Percentiles rank a stretch among this genome's conserved stretches.
These are phyloP conservation scores for Breviolum minutum DNA, from an alignment of 73 alveolate species.

Conservation along the genomic window DNA sequence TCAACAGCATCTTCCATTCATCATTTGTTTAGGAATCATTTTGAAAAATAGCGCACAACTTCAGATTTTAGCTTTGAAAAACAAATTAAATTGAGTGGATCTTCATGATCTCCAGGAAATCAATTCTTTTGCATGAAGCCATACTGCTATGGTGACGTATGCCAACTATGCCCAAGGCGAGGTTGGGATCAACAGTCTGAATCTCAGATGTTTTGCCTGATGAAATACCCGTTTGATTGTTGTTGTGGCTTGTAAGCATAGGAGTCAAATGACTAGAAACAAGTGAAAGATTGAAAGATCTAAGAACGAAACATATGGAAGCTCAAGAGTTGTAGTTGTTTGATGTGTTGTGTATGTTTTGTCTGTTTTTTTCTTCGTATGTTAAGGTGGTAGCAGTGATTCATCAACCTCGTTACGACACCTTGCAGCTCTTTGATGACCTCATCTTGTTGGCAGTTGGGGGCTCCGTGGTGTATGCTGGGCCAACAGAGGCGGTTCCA, in stretches of 20 bases:
- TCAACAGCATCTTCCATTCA: not conserved
- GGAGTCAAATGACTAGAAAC: not conserved
- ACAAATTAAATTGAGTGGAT: no score
- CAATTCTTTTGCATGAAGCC: not conserved
- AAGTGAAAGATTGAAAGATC: not conserved
- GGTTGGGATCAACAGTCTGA: constrained; percentile 4
- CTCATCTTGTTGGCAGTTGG: constrained; percentile 61
- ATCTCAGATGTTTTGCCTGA: not conserved
- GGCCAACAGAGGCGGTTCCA: constrained; percentile 62
- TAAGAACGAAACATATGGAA: no score
- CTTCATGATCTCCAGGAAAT: no score
- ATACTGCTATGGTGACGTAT: not conserved
- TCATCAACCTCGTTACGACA: constrained; percentile 95
- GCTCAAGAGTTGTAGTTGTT: no score
- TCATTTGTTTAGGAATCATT: not conserved
- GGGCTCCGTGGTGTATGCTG: constrained; percentile 83
- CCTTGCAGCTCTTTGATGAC: constrained; percentile 89
- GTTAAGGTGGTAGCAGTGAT: constrained; percentile 85
- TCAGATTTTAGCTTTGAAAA: not conserved
- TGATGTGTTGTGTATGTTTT: no score
- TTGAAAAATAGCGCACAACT: not conserved
- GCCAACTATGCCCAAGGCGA: not conserved
- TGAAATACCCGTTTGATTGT: not conserved
- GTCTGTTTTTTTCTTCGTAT: not conserved
- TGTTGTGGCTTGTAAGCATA: no score